Base-by-base conservation (phyloP, 768 basidiomycete genomes). In the Russula vinacea region DNA sequence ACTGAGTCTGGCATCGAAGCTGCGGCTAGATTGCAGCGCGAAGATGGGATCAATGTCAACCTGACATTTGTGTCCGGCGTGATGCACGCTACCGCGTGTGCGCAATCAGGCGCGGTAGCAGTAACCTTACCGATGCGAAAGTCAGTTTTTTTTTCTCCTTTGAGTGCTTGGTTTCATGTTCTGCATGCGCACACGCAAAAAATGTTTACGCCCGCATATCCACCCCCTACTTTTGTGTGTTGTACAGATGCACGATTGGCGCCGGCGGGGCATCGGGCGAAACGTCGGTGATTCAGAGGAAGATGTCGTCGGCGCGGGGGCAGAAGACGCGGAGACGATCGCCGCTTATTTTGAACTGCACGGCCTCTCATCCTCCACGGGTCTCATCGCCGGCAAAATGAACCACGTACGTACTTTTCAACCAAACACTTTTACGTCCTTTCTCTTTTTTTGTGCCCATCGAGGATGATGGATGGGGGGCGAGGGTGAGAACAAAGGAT, bases 71-170 rank as follows among this genome's bases (percentile, higher is more conserved):
- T 86, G n/a, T 77, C 82, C 5, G 76, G 76, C 39, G 74, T 86
- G n/a, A 68, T 76, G 37, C 86, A 88, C 63, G 84, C 82, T 6
- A 76, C 76, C n/a, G 77, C 78, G 3, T 87, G 86, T 63, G 78
- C 79, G 32, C 82, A 82, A 67, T 78, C 84, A 8, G 78, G 78
- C 2, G 79, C 81, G 22, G 74, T 75, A 6, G 72, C 78, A 53
- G 73, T 87, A 35, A 81, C 80, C 32, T 78, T 87, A 68, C 75
- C 79, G 44, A 79, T 56, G 75, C 74, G 32, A 74, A 74, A 66
- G 86, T 85, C 61, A 74, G 83, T 71, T 11, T 19, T 16, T 16
- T 33, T 22, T 32, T 52, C 5, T 13, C 9, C 19, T 35, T 24
- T 35, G 26, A 4, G 24, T n/a, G 29, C 29, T 52, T 24, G 24